Evolutionary conservation across 495 filamentous ascomycete genomes (phyloP).

Genomic region (Penicillium silybi): DNA sequence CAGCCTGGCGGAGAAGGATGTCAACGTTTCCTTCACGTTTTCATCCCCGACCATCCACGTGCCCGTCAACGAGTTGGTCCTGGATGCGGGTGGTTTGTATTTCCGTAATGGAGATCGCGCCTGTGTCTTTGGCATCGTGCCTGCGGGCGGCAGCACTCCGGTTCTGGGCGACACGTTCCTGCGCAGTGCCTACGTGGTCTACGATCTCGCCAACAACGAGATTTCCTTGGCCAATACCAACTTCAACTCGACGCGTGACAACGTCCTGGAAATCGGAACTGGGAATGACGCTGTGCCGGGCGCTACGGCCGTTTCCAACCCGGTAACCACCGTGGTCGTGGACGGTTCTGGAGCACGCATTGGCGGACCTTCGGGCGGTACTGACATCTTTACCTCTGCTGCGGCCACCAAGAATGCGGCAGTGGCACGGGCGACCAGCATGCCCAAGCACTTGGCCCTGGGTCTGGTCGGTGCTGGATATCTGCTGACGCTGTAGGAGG

Average conservation of each 20-base stretch:
- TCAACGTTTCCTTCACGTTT: slow-evolving; percentile 67
- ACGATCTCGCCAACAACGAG: slow-evolving; percentile 82
- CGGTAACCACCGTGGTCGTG: slow-evolving; percentile 49
- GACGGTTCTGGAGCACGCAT: slow-evolving; percentile 37
- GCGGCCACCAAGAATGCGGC: slow-evolving; percentile 20
- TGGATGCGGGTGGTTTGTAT: slow-evolving; percentile 54
- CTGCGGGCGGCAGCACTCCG: slow-evolving; percentile 59
- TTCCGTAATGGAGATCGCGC: slow-evolving; percentile 59
- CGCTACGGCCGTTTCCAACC: slow-evolving; percentile 62
- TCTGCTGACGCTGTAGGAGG: slow-evolving; percentile 19
- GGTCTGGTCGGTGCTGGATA: slow-evolving; percentile 28
- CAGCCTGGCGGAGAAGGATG: slow-evolving; percentile 51
- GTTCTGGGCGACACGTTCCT: slow-evolving; percentile 93
- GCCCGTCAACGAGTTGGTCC: slow-evolving; percentile 69
- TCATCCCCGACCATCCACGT: slow-evolving; percentile 66
- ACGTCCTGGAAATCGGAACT: slow-evolving; percentile 68
- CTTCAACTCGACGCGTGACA: slow-evolving; percentile 65
- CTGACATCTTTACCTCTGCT: slow-evolving; percentile 10
- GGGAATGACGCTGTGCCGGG: slow-evolving; percentile 63
- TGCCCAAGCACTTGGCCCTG: slow-evolving; percentile 24
- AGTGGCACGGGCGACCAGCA: slow-evolving; percentile 10
- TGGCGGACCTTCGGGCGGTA: slow-evolving; percentile 25
- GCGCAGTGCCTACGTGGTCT: slow-evolving; percentile 87
- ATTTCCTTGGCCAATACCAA: slow-evolving; percentile 83
- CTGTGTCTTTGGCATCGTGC: slow-evolving; percentile 75